Evolutionary conservation across 2,329 filamentous ascomycete genomes (phyloP), one percentile per base, ranked within the genome.

Genomic region (Orbilia brochopaga): DNA sequence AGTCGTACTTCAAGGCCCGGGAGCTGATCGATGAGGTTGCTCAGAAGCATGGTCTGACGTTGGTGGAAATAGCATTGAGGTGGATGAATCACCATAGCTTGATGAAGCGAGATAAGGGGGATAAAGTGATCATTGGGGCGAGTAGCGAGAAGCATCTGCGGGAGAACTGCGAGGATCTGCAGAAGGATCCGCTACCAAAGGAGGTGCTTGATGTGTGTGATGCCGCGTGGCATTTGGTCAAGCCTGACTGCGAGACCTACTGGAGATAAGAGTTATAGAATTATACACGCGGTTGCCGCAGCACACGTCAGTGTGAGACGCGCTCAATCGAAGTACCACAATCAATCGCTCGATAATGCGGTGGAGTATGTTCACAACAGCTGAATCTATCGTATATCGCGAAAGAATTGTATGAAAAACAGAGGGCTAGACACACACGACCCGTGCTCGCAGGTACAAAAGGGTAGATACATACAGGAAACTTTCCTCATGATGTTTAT

Each of bases 161-260:
- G 75, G 80, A 82, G 74, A 88, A 88, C 78, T 79, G 88, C 59
- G 80, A 83, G 64, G 80, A 83, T 73, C 78, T 88, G 30, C 85
- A 87, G 78, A 86, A 86, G 84, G 88, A 90, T 0, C 90, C 90
- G 0, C 80, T 95, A 74, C 90, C 90, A 0, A 85, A 90, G 11
- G 90, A 91, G 24, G 88, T 95, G 15, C 84, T 95, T 8, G 80
- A 87, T 78, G 87, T 85, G 11, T 81, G 96, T 66, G 90, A 96
- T 75, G 82, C 90, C 79, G 91, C 90, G 2, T 96, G 92, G 91
- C 74, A 83, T 75, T 81, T 88, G n/a, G 82, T 85, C 11, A 92
- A 91, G 81, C 60, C 60, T 4, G 67, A 72, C 46, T 64, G 60
- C 27, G 67, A 72, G 17, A 53, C 55, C 24, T 72, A 72, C 32